Evolutionary conservation across 805 yeast genomes (phyloP), one percentile per base, ranked within the genome.

Genomic region (Starmerella apis): DNA sequence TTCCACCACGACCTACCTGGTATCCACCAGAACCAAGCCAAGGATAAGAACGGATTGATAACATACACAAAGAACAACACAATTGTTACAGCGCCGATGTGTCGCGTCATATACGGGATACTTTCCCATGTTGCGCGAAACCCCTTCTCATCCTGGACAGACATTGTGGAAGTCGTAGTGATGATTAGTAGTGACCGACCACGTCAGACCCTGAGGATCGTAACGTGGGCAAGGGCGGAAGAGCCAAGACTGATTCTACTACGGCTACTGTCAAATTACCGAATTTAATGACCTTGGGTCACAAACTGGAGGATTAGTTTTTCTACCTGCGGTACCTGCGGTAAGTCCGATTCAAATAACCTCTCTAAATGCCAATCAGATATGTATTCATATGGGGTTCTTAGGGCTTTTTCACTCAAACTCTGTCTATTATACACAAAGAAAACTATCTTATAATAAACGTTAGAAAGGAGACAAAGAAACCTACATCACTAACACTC

Each of bases 41-140:
- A 35, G 23, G 45, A 51, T 24, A 23, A 36, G 38, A 31, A 41
- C 32, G 57, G 56, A 24, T 47, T 31, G n/a, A 53, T 13, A 6
- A 47, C 25, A 16, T 20, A 36, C 23, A 51, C 19, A 2, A 23
- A 46, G 10, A 41, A 38, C 35, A 51, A 36, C 16, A 39, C 37
- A 1, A 33, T 20, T 13, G 54, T 52, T 13, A 28, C 27, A 1
- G 41, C 46, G 5, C 48, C 50, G 14, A 41, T 25, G 32, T 46
- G 28, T 13, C 56, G 51, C 37, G 60, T 49, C 28, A 58, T 54
- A 16, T 8, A 41, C 43, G 61, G 61, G 32, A 53, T 31, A 19
- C 18, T 24, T 8, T 36, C 35, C 61, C 61, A 58, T 9, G 49
- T 33, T 4, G 49, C 60, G 11, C 16, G 25, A 23, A 56, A 48